Conservation (phyloP, 306 rosid genomes). For the Arachis hypogaea region DNA sequence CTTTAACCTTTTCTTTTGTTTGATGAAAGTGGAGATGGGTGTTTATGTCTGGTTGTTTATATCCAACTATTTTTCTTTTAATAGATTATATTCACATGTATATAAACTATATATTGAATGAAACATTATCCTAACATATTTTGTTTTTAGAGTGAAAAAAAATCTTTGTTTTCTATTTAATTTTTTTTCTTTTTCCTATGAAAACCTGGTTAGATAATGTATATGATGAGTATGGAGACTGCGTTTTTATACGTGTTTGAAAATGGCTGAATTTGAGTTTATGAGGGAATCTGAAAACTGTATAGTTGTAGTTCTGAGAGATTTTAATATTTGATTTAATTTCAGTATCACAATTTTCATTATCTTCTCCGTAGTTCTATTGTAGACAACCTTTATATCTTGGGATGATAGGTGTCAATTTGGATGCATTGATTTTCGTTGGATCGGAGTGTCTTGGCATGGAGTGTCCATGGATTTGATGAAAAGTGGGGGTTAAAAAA, state of each 20-base stretch:
- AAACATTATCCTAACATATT: conserved; percentile 7
- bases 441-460: conserved; percentile 73
- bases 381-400: conserved; percentile 90
- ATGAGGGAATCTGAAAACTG: too few species aligned
- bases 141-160: conserved; percentile 22
- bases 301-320: too few species aligned
- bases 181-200: too few species aligned
- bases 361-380: conserved; percentile 37
- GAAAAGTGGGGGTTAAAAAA: conserved; percentile 89
- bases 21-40: too few species aligned
- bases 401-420: conserved; percentile 78
- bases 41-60: too few species aligned
- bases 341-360: conserved; percentile 33
- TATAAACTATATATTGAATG: background rate
- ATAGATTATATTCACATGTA: background rate
- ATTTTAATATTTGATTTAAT: background rate
- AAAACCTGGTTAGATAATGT: too few species aligned
- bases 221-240: too few species aligned
- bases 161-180: background rate
- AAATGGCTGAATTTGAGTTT: too few species aligned
- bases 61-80: too few species aligned
- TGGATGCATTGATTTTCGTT: conserved; percentile 71
- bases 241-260: too few species aligned
- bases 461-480: conserved; percentile 77
- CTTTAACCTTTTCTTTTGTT: conserved; percentile 6